Evolutionary conservation across 2,329 filamentous ascomycete genomes (phyloP).

Genomic region (Cadophora malorum): DNA sequence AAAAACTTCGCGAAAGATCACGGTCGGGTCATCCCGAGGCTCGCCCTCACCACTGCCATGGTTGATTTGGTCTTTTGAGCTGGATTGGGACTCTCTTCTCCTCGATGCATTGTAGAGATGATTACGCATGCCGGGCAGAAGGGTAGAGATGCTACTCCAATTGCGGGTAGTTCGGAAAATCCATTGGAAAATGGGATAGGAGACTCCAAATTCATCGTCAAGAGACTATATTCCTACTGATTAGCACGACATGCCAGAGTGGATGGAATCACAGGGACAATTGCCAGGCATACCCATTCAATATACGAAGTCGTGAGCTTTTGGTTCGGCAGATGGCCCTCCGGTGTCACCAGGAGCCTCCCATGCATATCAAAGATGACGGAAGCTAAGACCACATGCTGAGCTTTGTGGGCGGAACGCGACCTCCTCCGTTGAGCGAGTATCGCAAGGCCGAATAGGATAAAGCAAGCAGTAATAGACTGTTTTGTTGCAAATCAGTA

Average conservation of each 20-base stretch:
- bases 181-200: conserved; percentile 85
- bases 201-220: conserved; percentile 77
- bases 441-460: conserved; percentile 60
- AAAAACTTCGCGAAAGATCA: conserved; percentile 82
- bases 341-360: conserved; percentile 70
- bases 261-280: too few relatives aligned
- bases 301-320: conserved; percentile 82
- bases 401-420: conserved; percentile 49
- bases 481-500: conserved; percentile 40
- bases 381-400: conserved; percentile 60
- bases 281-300: conserved; percentile 56
- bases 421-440: conserved; percentile 50
- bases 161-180: conserved; percentile 81
- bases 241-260: background rate
- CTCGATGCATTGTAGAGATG: conserved; percentile 63
- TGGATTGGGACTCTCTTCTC: conserved; percentile 30
- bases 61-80: conserved; percentile 50
- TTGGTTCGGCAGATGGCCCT: conserved; percentile 73
- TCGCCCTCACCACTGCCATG: conserved; percentile 61
- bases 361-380: conserved; percentile 72
- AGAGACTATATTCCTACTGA: conserved; percentile 52
- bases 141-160: conserved; percentile 71
- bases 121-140: conserved; percentile 74
- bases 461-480: conserved; percentile 66
- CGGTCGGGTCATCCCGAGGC: conserved; percentile 71